phyloP scores from a whole-genome alignment of 2,329 filamentous ascomycete genomes.

The Penicillium corylophilum region DNA sequence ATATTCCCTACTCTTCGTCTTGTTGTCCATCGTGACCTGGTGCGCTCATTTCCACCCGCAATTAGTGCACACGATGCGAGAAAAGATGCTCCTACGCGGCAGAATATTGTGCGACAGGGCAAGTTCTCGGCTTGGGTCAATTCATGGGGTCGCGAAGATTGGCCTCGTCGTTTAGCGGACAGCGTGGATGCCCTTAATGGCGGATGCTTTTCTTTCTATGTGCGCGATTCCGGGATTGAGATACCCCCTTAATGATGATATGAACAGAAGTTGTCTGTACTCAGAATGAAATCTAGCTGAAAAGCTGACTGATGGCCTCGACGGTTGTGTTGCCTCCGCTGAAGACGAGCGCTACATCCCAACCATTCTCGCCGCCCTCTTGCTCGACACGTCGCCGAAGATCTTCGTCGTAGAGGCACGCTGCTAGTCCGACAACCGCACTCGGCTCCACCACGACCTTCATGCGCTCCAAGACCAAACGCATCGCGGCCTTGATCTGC shows the following conservation, averaged over 20 bases:
- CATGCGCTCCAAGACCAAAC: constrained; percentile 78
- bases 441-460: constrained; percentile 91
- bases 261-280: constrained; percentile 1
- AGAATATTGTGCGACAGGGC: constrained; percentile 35
- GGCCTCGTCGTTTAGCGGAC: constrained; percentile 32
- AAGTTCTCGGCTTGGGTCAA: constrained; percentile 41
- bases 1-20: constrained; percentile 39
- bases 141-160: constrained; percentile 35
- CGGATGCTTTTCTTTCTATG: constrained; percentile 33
- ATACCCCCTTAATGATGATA: constrained; percentile 9
- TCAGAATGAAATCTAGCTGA: constrained; percentile 26
- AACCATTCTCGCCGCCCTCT: constrained; percentile 70
- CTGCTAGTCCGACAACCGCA: constrained; percentile 78
- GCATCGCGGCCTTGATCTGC: constrained; percentile 75
- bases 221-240: constrained; percentile 27
- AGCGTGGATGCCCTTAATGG: constrained; percentile 27
- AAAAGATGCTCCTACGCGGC: constrained; percentile 36
- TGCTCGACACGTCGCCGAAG: constrained; percentile 65
- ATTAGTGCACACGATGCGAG: constrained; percentile 35
- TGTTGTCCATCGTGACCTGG: constrained; percentile 35
- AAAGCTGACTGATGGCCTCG: constrained; percentile 59
- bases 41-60: constrained; percentile 37
- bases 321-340: constrained; percentile 66
- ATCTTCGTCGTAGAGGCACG: constrained; percentile 79
- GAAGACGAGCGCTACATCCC: constrained; percentile 65